Evolutionary conservation across 202 grass and related monocot species (phyloP), one percentile per base, ranked within the genome.

Genomic region (Hordeum pubiflorum): DNA sequence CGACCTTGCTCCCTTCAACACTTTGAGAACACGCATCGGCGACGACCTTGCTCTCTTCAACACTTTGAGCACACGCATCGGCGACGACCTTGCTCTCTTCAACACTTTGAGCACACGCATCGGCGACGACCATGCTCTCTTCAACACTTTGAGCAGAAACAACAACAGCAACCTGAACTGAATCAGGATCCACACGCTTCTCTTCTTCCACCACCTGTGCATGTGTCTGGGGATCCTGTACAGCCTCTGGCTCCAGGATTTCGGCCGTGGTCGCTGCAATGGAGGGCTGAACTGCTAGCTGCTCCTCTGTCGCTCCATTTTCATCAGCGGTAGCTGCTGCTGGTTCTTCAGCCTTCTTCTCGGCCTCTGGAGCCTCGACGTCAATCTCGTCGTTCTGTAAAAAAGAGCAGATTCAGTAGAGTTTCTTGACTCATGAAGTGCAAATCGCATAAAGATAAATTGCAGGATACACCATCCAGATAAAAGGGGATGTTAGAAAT

Each of bases 151-250:
- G 18, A 79, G 31, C 41, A 11, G 6, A 22, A 54, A 7, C 76
- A 63, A 71, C 54, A 9, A 2, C 40, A 41, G 39, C 76, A 27
- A 77, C 87, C 14, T 81, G 82, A 43, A 82, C 40, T 8, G 76
- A 83, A 56, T 37, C 75, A 41, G 88, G 84, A 81, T 80, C 76
- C 58, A 87, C 81, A 4, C 71, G 39, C 33, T 89, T 83, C 75
- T 90, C 80, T 63, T 90, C 81, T 41, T 68, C 86, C 24, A 6
- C 76, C 23, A 7, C 32, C 43, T 15, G 65, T 10, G 46, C 52
- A 21, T 73, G 27, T 15, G 80, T 31, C 11, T 38, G 24, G 44
- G 22, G 58, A n/a, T 64, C 68, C 10, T 79, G 21, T 2, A 0
- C 23, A 1, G 23, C 26, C 22, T 65, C 13, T 24, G 68, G 58